phyloP scores from a whole-genome alignment of 768 basidiomycete species.

The Amanita thiersii region DNA sequence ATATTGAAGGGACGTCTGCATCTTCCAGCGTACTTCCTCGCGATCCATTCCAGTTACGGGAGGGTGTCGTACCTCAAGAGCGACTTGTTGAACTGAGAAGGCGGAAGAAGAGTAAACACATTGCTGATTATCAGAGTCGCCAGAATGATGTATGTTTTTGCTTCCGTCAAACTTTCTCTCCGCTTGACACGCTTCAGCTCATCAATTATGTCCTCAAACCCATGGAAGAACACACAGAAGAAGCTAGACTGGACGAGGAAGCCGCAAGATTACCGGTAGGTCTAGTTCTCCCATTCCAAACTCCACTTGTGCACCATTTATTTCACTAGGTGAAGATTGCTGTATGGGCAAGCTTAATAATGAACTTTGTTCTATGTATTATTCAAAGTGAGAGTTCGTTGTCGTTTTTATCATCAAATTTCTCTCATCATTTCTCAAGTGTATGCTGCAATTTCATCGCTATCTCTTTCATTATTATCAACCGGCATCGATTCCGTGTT shows the following conservation, averaged over 20 bases:
- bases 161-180: constrained; percentile 2
- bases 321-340: constrained; percentile 74
- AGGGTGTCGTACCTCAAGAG: constrained; percentile 51
- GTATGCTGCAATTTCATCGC: constrained; percentile 83
- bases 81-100: constrained; percentile 58
- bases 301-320: background rate
- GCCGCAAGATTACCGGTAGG: constrained; percentile 58
- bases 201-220: constrained; percentile 85
- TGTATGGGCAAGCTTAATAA: constrained; percentile 71
- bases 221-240: constrained; percentile 82
- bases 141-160: constrained; percentile 59
- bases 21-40: constrained; percentile 23
- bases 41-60: constrained; percentile 65
- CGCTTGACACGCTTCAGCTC: constrained; percentile 40
- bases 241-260: constrained; percentile 66
- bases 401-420: background rate
- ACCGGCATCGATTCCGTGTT: constrained; percentile 86
- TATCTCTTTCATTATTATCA: constrained; percentile 81
- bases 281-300: constrained; percentile 1
- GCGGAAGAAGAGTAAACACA: constrained; percentile 48
- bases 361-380: constrained; percentile 66
- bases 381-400: constrained; percentile 48
- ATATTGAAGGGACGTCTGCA: constrained; percentile 34
- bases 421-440: constrained; percentile 34
- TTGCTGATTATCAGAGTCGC: constrained; percentile 58